Evolutionary conservation across 345 rosid species (phyloP).

Genomic region (Trapa incisa): DNA sequence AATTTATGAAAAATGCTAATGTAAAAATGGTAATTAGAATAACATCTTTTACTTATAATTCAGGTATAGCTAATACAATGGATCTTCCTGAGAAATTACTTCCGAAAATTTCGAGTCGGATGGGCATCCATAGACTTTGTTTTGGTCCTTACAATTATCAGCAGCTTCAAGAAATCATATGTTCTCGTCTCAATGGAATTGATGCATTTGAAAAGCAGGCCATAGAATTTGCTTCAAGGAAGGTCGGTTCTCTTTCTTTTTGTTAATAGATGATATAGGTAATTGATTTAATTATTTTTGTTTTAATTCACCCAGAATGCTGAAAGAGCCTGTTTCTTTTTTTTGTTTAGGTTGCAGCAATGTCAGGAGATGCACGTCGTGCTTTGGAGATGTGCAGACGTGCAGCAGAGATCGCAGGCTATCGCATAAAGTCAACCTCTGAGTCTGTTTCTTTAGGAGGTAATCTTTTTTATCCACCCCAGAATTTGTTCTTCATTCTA

Average conservation of each 20-base stretch:
- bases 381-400: constrained; percentile 95
- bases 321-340: not conserved
- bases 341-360: constrained; percentile 61
- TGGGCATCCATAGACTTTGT: constrained; percentile 96
- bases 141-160: constrained; percentile 85
- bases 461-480: constrained; percentile 4
- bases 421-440: constrained; percentile 29
- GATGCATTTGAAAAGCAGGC: constrained; percentile 89
- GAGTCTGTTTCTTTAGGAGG: constrained; percentile 30
- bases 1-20: not conserved
- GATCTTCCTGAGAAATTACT: constrained; percentile 96
- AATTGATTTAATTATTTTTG: no score
- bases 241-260: constrained; percentile 26
- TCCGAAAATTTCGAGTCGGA: constrained; percentile 90
- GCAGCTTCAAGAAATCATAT: constrained; percentile 92
- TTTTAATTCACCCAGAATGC: not conserved
- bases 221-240: constrained; percentile 88
- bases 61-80: constrained; percentile 97
- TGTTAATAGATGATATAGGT: not conserved
- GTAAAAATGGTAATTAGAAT: constrained; percentile 3
- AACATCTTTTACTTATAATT: constrained; percentile 8
- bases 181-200: constrained; percentile 63
- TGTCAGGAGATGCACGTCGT: constrained; percentile 96
- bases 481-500: no score
- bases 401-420: constrained; percentile 88